A percentile compares a stretch with the other conserved stretches of the same genome.
phyloP scores from a whole-genome alignment of 257 asterid species.

The Handroanthus guayacan region DNA sequence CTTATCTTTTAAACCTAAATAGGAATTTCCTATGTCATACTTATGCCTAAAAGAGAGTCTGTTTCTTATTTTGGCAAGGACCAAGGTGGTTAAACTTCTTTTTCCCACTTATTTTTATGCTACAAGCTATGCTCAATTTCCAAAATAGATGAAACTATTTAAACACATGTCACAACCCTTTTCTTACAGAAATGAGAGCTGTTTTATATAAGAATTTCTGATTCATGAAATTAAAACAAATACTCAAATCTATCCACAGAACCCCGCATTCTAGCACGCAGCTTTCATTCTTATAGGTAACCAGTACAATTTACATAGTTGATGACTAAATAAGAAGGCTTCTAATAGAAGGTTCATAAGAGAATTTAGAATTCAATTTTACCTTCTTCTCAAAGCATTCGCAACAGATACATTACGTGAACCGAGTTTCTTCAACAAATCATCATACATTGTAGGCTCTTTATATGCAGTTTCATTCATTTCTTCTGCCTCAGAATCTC shows the following conservation, averaged over 20 bases:
- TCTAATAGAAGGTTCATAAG: background rate
- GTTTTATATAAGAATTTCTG: background rate
- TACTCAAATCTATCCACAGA: background rate
- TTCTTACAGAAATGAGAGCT: background rate
- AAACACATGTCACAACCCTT: background rate
- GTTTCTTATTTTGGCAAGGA: background rate
- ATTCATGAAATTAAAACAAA: no score
- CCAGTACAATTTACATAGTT: background rate
- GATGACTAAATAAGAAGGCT: background rate
- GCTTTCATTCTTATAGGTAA: background rate
- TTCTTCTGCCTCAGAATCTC: slow-evolving; percentile 48
- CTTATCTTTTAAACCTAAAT: background rate
- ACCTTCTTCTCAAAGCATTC: slow-evolving; percentile 60
- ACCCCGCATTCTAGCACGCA: slow-evolving; percentile 17
- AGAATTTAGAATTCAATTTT: background rate
- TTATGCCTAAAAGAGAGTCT: background rate
- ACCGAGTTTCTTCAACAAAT: slow-evolving; percentile 66
- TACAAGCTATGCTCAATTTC: background rate
- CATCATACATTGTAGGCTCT: slow-evolving; percentile 60
- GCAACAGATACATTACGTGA: slow-evolving; percentile 53
- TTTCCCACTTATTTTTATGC: background rate
- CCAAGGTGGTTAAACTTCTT: background rate
- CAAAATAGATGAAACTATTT: background rate
- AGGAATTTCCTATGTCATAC: background rate
- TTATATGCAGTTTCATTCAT: slow-evolving; percentile 33